Conservation (phyloP, 345 rosid genomes). For the Populus pruinosa region DNA sequence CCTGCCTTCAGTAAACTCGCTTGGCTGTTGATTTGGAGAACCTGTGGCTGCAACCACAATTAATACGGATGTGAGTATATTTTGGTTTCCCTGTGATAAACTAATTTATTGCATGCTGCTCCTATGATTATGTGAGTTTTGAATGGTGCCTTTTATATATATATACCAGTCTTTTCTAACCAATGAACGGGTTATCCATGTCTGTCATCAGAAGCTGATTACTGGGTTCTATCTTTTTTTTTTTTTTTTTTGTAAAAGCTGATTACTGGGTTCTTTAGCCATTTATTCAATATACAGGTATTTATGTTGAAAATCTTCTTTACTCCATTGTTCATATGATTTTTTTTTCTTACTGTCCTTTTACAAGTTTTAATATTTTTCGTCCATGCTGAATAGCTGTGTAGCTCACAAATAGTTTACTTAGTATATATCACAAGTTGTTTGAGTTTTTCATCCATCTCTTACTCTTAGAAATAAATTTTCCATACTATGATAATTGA, state of each 20-base stretch:
- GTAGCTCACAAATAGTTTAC: no score
- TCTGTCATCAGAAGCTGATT: slow-evolving; percentile 75
- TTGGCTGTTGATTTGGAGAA: slow-evolving; percentile 74
- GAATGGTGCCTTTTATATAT: slow-evolving; percentile 1
- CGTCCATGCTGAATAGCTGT: no score
- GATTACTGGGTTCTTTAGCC: slow-evolving; percentile 64
- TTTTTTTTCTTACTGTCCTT: background rate
- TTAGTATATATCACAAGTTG: no score
- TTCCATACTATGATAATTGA: no score
- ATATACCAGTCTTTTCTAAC: slow-evolving; percentile 72
- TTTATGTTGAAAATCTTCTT: background rate
- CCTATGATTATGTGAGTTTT: background rate
- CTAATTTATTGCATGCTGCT: background rate
- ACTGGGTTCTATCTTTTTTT: slow-evolving; percentile 65
- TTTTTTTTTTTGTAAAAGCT: no score
- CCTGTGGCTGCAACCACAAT: slow-evolving; percentile 69
- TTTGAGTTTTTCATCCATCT: no score
- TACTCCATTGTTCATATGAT: background rate
- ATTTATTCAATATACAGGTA: slow-evolving; percentile 86
- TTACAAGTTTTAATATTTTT: background rate
- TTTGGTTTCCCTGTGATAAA: background rate
- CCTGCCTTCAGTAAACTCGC: slow-evolving; percentile 55
- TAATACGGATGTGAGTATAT: slow-evolving; percentile 60
- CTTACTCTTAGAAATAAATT: no score
- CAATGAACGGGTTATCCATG: slow-evolving; percentile 89